These are phyloP conservation scores for Bruguiera hainesii DNA, from an alignment of 441 rosid species.

Conservation along the genomic window DNA sequence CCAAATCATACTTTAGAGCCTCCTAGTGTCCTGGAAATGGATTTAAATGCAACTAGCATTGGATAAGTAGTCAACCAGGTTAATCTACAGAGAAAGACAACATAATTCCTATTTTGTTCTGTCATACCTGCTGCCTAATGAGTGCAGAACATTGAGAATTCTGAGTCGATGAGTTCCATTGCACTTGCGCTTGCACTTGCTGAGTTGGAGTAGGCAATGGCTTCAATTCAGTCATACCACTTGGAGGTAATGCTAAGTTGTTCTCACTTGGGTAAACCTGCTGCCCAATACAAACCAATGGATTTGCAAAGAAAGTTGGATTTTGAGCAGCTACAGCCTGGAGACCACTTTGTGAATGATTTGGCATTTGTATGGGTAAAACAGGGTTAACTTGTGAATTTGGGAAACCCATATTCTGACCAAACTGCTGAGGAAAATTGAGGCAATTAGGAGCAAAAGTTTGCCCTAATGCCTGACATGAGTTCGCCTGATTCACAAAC, in stretches of 20 bases:
- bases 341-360: constrained; percentile 28
- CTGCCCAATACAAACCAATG: constrained; percentile 38
- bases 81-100: not conserved
- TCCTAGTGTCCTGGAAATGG: too few species aligned
- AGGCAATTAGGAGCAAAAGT: constrained; percentile 26
- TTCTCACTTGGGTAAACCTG: constrained; percentile 41
- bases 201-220: constrained; percentile 17
- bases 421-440: constrained; percentile 43
- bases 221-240: constrained; percentile 23
- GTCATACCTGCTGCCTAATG: constrained; percentile 39
- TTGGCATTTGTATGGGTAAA: constrained; percentile 29
- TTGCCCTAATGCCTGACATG: constrained; percentile 34
- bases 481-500: constrained; percentile 37
- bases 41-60: not conserved
- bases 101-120: not conserved
- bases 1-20: too few species aligned
- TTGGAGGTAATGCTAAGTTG: constrained; percentile 28
- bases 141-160: constrained; percentile 28
- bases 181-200: constrained; percentile 37
- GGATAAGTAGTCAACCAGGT: not conserved
- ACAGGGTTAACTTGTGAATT: constrained; percentile 46
- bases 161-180: constrained; percentile 31
- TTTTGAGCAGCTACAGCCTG: constrained; percentile 23
- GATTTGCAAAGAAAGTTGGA: constrained; percentile 37
- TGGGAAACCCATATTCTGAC: constrained; percentile 33